Conservation (phyloP, 129 eudicot genomes). For the Helianthus annuus region HanXRQr2.0-SUNRISE NC_035443.2:164710769-164711268, state of each 20-base stretch:
- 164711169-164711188: conserved; percentile 6
- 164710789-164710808: neutral
- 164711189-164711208: neutral
- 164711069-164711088: conserved; percentile 32
- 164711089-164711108: conserved; percentile 62
- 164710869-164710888: conserved; percentile 4
- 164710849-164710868: neutral
- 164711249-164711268: conserved; percentile 46
- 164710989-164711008: conserved; percentile 42
- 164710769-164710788: neutral
- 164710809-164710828: neutral
- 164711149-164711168: conserved; percentile 12
- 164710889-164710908: conserved; percentile 16
- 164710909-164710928: conserved; percentile 21
- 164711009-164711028: conserved; percentile 32
- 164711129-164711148: conserved; percentile 12
- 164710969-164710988: conserved; percentile 42
- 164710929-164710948: conserved; percentile 21
- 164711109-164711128: conserved; percentile 33
- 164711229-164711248: conserved; percentile 54
- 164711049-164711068: conserved; percentile 13
- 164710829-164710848: neutral
- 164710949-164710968: conserved; percentile 24
- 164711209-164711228: conserved; percentile 28
- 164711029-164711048: conserved; percentile 6